Conservation (phyloP, 2,329 filamentous ascomycete genomes). For the Aschersonia sp. region DNA sequence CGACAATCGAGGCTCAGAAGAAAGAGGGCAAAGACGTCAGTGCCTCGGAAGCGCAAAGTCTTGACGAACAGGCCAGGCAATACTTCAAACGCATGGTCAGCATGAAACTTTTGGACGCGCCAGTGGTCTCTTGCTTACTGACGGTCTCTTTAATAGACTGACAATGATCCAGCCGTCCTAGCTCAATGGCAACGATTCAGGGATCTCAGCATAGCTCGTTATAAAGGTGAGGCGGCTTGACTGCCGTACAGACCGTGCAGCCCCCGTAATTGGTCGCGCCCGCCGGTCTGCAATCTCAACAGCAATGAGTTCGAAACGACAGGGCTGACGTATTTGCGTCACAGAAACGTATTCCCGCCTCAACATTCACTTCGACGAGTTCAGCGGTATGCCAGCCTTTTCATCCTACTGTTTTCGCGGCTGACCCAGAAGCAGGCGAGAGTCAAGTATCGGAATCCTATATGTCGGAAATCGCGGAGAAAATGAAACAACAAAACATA, state of each 20-base stretch:
- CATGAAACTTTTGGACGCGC: background rate
- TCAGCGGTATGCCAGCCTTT: slow-evolving; percentile 17
- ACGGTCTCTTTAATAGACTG: slow-evolving; percentile 24
- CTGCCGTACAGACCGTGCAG: background rate
- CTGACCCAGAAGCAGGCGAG: slow-evolving; percentile 39
- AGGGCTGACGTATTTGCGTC: too few relatives aligned
- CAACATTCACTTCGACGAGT: slow-evolving; percentile 59
- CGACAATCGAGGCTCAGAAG: slow-evolving; percentile 43
- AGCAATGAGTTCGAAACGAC: too few relatives aligned
- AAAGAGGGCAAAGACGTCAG: slow-evolving; percentile 35
- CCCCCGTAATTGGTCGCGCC: background rate
- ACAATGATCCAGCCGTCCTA: slow-evolving; percentile 45
- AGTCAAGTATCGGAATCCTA: slow-evolving; percentile 53
- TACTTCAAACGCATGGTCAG: slow-evolving; percentile 52
- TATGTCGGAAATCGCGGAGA: slow-evolving; percentile 49
- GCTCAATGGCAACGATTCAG: slow-evolving; percentile 52
- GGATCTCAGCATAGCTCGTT: slow-evolving; percentile 51
- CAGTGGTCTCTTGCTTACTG: background rate
- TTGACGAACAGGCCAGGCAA: slow-evolving; percentile 61
- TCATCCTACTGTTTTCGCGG: background rate
- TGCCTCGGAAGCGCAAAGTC: slow-evolving; percentile 34
- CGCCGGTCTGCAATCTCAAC: background rate
- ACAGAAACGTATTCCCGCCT: slow-evolving; percentile 50
- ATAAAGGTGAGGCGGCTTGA: slow-evolving; percentile 26
- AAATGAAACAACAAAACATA: slow-evolving; percentile 49